Percentiles rank a stretch among this genome's conserved stretches.
Evolutionary conservation across 768 basidiomycete genomes (phyloP).

Genomic region (Pulveroboletus sp.): DNA sequence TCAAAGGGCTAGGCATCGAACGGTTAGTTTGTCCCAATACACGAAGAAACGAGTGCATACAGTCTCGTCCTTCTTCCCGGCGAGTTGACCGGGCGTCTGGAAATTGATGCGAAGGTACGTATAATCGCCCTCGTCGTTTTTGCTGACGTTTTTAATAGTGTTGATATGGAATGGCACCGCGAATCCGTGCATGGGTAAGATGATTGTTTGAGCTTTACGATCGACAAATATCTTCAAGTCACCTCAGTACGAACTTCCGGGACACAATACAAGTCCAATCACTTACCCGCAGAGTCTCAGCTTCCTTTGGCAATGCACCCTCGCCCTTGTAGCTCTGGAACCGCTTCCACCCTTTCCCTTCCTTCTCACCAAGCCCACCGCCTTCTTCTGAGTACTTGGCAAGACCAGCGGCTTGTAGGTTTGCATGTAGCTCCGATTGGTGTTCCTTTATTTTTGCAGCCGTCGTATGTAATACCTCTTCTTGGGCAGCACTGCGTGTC

Average conservation of each 20-base stretch:
- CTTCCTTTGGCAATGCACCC: conserved; percentile 81
- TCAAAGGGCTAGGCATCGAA: conserved; percentile 73
- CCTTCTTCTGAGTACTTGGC: conserved; percentile 83
- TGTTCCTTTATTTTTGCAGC: conserved; percentile 82
- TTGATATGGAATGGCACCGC: conserved; percentile 98
- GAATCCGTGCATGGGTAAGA: conserved; percentile 92
- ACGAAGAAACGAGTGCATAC: conserved; percentile 39
- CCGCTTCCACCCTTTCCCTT: conserved; percentile 91
- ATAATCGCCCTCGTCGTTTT: conserved; percentile 94
- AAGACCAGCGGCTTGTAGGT: conserved; percentile 76
- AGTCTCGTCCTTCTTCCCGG: conserved; percentile 98
- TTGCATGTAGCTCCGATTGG: conserved; percentile 77
- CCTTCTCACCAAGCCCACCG: conserved; percentile 68
- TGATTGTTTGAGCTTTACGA: conserved; percentile 83
- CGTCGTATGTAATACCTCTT: conserved; percentile 77
- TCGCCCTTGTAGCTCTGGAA: conserved; percentile 98
- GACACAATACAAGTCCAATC: background rate
- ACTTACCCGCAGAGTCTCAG: conserved; percentile 75
- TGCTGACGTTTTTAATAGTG: conserved; percentile 96
- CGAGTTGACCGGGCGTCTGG: conserved; percentile 95
- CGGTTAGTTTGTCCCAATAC: conserved; percentile 3
- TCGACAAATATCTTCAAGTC: conserved; percentile 79
- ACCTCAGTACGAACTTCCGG: conserved; percentile 7
- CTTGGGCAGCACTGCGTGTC: conserved; percentile 82
- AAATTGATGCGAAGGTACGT: conserved; percentile 97